These are phyloP conservation scores for Tuber calosporum DNA, from an alignment of 495 filamentous ascomycete species.

Conservation along the genomic window DNA sequence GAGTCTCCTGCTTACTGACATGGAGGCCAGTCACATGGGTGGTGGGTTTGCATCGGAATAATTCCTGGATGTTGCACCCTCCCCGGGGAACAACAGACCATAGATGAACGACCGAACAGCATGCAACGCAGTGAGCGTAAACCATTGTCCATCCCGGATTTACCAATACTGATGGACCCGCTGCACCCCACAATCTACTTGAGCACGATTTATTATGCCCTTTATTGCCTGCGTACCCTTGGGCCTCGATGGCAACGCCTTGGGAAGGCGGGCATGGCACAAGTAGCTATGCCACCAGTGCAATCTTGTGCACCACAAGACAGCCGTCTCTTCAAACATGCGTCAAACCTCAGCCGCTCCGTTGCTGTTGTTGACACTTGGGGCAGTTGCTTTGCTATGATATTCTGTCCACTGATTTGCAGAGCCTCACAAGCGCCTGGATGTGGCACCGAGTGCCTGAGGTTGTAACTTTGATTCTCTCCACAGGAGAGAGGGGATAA, in stretches of 20 bases:
- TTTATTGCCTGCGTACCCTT: background rate
- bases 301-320: background rate
- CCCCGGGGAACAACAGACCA: background rate
- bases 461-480: background rate
- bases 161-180: constrained; percentile 1
- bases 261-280: background rate
- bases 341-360: background rate
- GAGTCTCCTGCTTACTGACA: background rate
- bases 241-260: background rate
- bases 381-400: background rate
- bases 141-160: background rate
- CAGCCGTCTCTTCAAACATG: background rate
- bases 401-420: background rate
- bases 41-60: background rate
- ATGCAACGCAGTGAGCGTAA: background rate
- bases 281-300: background rate
- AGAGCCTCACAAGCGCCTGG: background rate
- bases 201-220: background rate
- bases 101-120: background rate
- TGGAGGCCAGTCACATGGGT: background rate
- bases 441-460: background rate
- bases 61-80: background rate
- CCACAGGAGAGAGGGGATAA: background rate
- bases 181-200: background rate
- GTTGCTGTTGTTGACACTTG: background rate